These are phyloP conservation scores for Furcasterigmium furcatum DNA, from an alignment of 2,329 filamentous ascomycete species.

Conservation along the genomic window DNA sequence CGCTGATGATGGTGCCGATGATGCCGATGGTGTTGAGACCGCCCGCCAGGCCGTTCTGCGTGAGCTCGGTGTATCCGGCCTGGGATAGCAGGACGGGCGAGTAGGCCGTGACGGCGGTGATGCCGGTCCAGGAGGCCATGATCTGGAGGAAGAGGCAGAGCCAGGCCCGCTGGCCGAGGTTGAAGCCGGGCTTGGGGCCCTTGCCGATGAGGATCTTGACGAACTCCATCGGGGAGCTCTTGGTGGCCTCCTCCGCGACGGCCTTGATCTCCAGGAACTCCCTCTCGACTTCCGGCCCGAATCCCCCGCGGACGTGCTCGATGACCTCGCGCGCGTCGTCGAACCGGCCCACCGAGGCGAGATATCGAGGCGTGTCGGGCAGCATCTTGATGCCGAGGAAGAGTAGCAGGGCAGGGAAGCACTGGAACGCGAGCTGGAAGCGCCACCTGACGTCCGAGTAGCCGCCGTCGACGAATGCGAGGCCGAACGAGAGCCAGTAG, in stretches of 20 bases:
- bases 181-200: slow-evolving; percentile 39
- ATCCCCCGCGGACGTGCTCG: slow-evolving; percentile 57
- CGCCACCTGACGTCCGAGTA: slow-evolving; percentile 40
- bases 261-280: slow-evolving; percentile 58
- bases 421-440: slow-evolving; percentile 70
- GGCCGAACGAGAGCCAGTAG: slow-evolving; percentile 35
- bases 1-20: slow-evolving; percentile 45
- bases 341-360: slow-evolving; percentile 62
- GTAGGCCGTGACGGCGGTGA: slow-evolving; percentile 65
- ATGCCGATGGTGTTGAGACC: slow-evolving; percentile 50
- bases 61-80: slow-evolving; percentile 32
- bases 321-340: slow-evolving; percentile 68
- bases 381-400: slow-evolving; percentile 60
- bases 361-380: slow-evolving; percentile 66
- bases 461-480: not conserved
- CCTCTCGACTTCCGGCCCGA: slow-evolving; percentile 35
- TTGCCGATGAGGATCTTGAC: slow-evolving; percentile 33
- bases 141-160: slow-evolving; percentile 71
- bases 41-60: slow-evolving; percentile 43
- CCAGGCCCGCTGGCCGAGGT: slow-evolving; percentile 68
- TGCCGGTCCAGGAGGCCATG: slow-evolving; percentile 68
- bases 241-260: slow-evolving; percentile 32
- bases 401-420: slow-evolving; percentile 57
- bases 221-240: slow-evolving; percentile 28
- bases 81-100: slow-evolving; percentile 25